Percentiles rank a stretch among this genome's conserved stretches.
Evolutionary conservation across 257 asterid genomes (phyloP).

Genomic region (Nicotiana tabacum): DNA sequence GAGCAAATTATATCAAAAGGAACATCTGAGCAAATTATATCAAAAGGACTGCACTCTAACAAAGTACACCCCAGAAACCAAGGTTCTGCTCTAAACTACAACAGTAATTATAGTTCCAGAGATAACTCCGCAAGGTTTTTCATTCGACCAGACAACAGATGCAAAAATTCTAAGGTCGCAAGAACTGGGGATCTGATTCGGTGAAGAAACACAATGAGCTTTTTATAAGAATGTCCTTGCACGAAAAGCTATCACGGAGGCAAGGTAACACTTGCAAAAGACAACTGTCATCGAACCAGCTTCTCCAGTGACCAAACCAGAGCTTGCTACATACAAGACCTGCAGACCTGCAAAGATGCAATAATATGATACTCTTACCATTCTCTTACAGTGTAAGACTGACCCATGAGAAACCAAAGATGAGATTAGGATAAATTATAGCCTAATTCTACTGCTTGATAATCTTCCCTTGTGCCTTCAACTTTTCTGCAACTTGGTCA

Average conservation of each 20-base stretch:
- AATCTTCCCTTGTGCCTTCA: conserved; percentile 49
- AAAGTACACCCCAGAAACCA: no score
- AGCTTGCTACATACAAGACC: conserved; percentile 46
- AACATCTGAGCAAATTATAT: no score
- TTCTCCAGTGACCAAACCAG: conserved; percentile 43
- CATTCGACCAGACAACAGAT: conserved; percentile 17
- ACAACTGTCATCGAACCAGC: conserved; percentile 45
- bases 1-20: no score
- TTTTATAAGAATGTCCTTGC: not conserved
- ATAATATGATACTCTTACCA: no score
- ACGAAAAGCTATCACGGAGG: conserved; percentile 23
- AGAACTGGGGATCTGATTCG: not conserved
- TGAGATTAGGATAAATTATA: conserved; percentile 28
- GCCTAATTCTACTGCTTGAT: conserved; percentile 14
- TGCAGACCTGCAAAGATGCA: conserved; percentile 18
- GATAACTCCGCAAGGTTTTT: conserved; percentile 5
- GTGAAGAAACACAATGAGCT: not conserved
- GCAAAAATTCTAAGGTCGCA: not conserved
- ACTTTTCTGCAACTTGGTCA: conserved; percentile 66
- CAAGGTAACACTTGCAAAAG: conserved; percentile 17
- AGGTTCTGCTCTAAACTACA: not conserved
- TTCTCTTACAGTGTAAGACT: no score
- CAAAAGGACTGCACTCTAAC: no score
- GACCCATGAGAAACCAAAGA: conserved; percentile 19
- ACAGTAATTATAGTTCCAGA: conserved; percentile 4